phyloP scores from a whole-genome alignment of 345 rosid species.

The Jatropha curcas region DNA sequence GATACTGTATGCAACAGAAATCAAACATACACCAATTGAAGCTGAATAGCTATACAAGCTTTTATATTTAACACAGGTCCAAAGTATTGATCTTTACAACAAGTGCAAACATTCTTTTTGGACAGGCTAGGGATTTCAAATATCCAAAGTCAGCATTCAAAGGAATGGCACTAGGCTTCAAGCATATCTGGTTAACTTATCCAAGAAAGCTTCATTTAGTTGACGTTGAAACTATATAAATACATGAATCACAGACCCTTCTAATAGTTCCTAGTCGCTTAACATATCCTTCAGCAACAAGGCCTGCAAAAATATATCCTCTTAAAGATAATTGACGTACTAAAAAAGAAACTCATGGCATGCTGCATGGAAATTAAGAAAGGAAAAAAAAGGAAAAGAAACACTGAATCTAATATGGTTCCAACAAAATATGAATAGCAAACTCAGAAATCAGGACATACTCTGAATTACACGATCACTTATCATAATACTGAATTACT shows the following conservation, averaged over 20 bases:
- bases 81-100: neutral
- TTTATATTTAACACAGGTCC: neutral
- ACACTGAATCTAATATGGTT: neutral
- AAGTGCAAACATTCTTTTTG: neutral
- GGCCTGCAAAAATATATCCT: conserved; percentile 1
- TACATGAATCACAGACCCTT: neutral
- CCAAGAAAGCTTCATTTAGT: neutral
- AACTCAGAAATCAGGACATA: neutral
- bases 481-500: too few relatives aligned
- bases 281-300: conserved; percentile 4
- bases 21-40: conserved; percentile 1
- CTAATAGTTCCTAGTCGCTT: neutral
- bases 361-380: neutral
- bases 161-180: neutral
- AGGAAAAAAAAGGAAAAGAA: neutral
- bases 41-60: conserved; percentile 16
- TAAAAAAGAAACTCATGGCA: neutral
- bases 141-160: neutral
- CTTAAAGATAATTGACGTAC: too few relatives aligned
- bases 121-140: neutral
- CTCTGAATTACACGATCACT: neutral
- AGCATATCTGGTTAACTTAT: neutral
- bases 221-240: neutral
- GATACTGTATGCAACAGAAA: neutral
- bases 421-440: neutral